These are phyloP conservation scores for Nemania sp. DNA, from an alignment of 2,329 filamentous ascomycete species.

Conservation along the genomic window DNA sequence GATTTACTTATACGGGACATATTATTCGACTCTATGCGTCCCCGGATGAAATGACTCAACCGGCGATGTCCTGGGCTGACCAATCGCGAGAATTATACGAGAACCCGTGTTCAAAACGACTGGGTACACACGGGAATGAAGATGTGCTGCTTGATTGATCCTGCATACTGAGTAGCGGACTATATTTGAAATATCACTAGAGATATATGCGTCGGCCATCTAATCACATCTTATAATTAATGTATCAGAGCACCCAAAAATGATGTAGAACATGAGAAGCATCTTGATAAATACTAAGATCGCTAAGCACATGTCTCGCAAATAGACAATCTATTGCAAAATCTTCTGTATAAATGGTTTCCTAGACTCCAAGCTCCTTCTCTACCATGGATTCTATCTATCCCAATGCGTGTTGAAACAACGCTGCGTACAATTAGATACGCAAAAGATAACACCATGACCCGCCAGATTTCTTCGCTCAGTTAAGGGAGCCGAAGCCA, in stretches of 20 bases:
- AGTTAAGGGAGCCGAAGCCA: slow-evolving; percentile 38
- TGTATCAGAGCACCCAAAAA: not conserved
- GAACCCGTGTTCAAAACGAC: not conserved
- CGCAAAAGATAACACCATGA: slow-evolving; percentile 14
- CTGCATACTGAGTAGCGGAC: no score
- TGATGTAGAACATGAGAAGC: not conserved
- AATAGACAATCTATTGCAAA: slow-evolving; percentile 18
- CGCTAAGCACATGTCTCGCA: not conserved
- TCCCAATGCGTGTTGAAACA: slow-evolving; percentile 35
- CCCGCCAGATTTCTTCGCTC: slow-evolving; percentile 24
- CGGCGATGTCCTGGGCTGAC: not conserved
- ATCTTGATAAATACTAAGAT: not conserved
- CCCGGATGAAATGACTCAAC: not conserved
- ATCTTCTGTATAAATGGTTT: not conserved
- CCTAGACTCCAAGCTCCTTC: slow-evolving; percentile 8
- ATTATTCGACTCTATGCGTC: not conserved
- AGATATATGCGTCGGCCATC: not conserved
- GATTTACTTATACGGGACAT: not conserved
- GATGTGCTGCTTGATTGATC: no score
- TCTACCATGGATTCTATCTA: slow-evolving; percentile 25
- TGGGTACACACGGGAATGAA: not conserved
- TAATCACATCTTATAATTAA: not conserved
- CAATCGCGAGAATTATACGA: slow-evolving; percentile 4
- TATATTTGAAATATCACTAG: no score
- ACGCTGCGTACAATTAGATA: slow-evolving; percentile 17